phyloP scores from a whole-genome alignment of 2,329 filamentous ascomycete species.

The Harringtonia aguacate region DNA sequence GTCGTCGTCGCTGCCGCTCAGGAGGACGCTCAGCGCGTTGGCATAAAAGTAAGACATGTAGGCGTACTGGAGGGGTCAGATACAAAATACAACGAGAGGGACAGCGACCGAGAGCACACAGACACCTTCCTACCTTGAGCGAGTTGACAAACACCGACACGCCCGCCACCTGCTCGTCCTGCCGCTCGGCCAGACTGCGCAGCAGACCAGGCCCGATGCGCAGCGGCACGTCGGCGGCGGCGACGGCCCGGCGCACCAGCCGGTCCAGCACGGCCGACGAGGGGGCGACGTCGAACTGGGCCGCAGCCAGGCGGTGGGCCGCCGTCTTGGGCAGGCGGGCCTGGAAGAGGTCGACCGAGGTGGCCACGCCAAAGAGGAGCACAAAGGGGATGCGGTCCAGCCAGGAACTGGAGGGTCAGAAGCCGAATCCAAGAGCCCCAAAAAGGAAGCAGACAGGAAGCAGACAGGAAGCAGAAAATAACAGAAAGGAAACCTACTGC shows the following conservation, averaged over 20 bases:
- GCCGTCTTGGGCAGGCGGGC: slow-evolving; percentile 60
- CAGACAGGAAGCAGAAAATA: background rate
- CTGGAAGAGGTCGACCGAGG: slow-evolving; percentile 70
- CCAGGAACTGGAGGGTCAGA: slow-evolving; percentile 38
- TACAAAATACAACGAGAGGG: background rate
- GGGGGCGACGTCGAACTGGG: slow-evolving; percentile 68
- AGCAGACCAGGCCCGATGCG: slow-evolving; percentile 55
- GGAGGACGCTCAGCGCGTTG: slow-evolving; percentile 60
- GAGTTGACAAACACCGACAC: slow-evolving; percentile 62
- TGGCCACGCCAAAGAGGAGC: slow-evolving; percentile 69
- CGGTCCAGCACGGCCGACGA: slow-evolving; percentile 61
- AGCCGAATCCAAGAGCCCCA: too few relatives aligned
- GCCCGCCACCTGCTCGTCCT: slow-evolving; percentile 67
- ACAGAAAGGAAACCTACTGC: slow-evolving; percentile 14
- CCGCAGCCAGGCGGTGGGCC: slow-evolving; percentile 55
- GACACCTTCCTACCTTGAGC: slow-evolving; percentile 42
- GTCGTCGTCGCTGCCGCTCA: slow-evolving; percentile 25
- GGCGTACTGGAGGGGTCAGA: slow-evolving; percentile 46
- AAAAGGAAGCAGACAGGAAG: background rate
- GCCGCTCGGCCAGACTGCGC: slow-evolving; percentile 55
- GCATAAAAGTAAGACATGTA: slow-evolving; percentile 84
- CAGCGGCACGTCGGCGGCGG: slow-evolving; percentile 43
- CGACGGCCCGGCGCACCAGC: slow-evolving; percentile 56
- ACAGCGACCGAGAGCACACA: background rate
- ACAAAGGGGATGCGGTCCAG: slow-evolving; percentile 66